A percentile compares a stretch with the other conserved stretches of the same genome.
These are phyloP conservation scores for Polysphondylium violaceum DNA, from an alignment of 78 protist genomes.

Conservation along the genomic window DNA sequence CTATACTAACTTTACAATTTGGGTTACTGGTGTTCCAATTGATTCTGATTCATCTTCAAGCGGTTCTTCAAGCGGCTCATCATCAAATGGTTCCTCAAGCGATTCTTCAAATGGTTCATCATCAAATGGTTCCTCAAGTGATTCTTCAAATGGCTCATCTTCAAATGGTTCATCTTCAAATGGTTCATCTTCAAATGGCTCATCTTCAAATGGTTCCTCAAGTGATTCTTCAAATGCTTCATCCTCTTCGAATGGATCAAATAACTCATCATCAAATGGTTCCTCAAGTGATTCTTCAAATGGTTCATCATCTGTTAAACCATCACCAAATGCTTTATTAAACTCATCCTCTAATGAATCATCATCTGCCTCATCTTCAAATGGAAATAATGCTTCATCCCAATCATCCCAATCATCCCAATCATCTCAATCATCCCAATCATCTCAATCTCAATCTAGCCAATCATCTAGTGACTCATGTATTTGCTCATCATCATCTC, in stretches of 20 bases:
- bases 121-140: slow-evolving; percentile 24
- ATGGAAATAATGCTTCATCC: neutral
- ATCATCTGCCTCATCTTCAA: slow-evolving; percentile 28
- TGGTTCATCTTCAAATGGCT: slow-evolving; percentile 34
- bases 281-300: slow-evolving; percentile 16
- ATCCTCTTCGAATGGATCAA: neutral
- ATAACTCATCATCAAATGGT: slow-evolving; percentile 13
- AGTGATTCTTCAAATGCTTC: neutral
- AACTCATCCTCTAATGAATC: slow-evolving; percentile 38
- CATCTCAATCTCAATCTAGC: no score
- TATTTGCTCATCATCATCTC: no score
- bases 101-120: neutral
- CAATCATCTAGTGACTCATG: no score
- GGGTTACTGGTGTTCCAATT: no score
- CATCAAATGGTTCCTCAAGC: neutral
- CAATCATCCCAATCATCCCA: neutral
- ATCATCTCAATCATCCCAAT: neutral
- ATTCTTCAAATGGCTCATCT: slow-evolving; percentile 19
- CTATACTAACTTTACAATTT: no score
- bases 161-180: slow-evolving; percentile 1
- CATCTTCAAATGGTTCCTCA: slow-evolving; percentile 35
- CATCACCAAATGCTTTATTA: neutral
- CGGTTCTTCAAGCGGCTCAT: slow-evolving; percentile 24
- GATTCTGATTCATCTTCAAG: no score
- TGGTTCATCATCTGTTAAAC: slow-evolving; percentile 2